Conservation (phyloP, 2,329 filamentous ascomycete species). For the Acephala macrosclerotiorum region DNA sequence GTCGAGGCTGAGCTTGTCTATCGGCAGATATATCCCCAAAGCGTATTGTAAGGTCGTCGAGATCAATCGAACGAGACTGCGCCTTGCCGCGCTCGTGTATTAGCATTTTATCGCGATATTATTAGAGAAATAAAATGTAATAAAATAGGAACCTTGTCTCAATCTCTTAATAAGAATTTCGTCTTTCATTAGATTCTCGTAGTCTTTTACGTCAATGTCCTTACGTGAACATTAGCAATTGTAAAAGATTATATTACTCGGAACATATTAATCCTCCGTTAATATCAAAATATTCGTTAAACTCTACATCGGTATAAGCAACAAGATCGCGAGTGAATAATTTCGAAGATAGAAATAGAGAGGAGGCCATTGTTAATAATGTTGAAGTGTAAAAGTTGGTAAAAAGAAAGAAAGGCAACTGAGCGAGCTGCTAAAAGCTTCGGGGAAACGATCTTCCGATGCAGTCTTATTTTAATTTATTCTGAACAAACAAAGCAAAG, state of each 20-base stretch:
- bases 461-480: too few relatives aligned
- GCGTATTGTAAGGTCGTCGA: slow-evolving; percentile 25
- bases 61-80: slow-evolving; percentile 22
- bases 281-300: slow-evolving; percentile 26
- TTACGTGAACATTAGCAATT: slow-evolving; percentile 26
- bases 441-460: too few relatives aligned
- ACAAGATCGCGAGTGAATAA: slow-evolving; percentile 26
- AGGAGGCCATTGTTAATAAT: slow-evolving; percentile 16
- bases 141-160: slow-evolving; percentile 6
- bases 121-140: slow-evolving; percentile 12
- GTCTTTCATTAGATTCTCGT: slow-evolving; percentile 12
- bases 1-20: slow-evolving; percentile 7
- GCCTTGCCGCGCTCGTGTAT: slow-evolving; percentile 5
- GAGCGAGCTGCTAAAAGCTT: too few relatives aligned
- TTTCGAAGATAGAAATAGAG: slow-evolving; percentile 18
- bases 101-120: slow-evolving; percentile 13
- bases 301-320: slow-evolving; percentile 27
- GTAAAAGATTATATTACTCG: not conserved
- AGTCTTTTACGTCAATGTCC: slow-evolving; percentile 24
- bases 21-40: slow-evolving; percentile 16
- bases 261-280: slow-evolving; percentile 23
- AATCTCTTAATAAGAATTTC: slow-evolving; percentile 23
- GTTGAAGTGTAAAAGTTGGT: too few relatives aligned
- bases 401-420: too few relatives aligned
- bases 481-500: too few relatives aligned